phyloP scores from a whole-genome alignment of 441 rosid genomes.

The Arabidopsis lyrata region DNA sequence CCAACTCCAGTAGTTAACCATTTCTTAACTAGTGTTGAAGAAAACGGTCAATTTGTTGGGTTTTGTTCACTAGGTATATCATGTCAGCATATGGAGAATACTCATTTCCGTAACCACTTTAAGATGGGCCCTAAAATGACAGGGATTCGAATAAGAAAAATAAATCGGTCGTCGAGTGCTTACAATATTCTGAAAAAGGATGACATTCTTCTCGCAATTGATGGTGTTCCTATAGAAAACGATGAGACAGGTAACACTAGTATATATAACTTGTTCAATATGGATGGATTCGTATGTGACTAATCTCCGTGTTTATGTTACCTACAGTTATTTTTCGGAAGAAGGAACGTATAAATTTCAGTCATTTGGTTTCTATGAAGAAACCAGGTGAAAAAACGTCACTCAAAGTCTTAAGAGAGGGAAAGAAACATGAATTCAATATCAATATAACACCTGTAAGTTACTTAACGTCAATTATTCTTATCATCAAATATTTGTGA shows the following conservation, averaged over 20 bases:
- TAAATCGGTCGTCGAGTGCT: constrained; percentile 68
- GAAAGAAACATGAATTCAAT: constrained; percentile 54
- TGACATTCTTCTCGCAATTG: constrained; percentile 72
- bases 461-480: too few relatives aligned
- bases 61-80: constrained; percentile 72
- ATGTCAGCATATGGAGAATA: constrained; percentile 71
- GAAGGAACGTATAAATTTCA: constrained; percentile 73
- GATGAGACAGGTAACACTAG: constrained; percentile 70
- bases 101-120: constrained; percentile 60
- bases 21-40: constrained; percentile 63
- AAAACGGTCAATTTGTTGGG: constrained; percentile 60
- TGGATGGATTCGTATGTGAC: neutral
- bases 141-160: constrained; percentile 66
- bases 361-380: constrained; percentile 84
- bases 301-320: neutral
- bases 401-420: constrained; percentile 63
- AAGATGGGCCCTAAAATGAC: constrained; percentile 65
- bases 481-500: neutral
- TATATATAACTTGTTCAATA: neutral
- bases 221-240: constrained; percentile 72
- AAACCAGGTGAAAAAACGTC: constrained; percentile 66
- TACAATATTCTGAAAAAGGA: constrained; percentile 57
- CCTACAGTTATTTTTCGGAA: constrained; percentile 76
- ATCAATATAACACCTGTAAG: constrained; percentile 62
- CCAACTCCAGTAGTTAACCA: constrained; percentile 74